Evolutionary conservation across 1,284 basidiomycete species (phyloP), one percentile per base, ranked within the genome.

Genomic region (Cryptococcus floricola): DNA sequence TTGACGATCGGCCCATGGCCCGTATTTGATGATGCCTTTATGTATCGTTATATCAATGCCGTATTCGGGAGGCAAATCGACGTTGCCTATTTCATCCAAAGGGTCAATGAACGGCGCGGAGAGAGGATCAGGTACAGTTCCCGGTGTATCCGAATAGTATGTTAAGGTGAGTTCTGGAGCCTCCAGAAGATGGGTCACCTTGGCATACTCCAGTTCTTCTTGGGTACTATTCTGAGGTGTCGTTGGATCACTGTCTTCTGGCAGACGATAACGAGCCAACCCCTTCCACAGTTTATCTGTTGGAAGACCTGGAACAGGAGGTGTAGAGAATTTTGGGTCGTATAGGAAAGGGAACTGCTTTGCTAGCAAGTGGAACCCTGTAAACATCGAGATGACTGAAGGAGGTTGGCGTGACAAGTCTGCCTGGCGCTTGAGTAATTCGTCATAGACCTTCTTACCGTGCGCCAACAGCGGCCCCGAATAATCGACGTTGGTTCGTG

Each of bases 1-100:
- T 75, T 94, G 92, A 28, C 91, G 82, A 76, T 97, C 93, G 19
- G 91, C 86, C 93, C 93, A 97, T 4, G 93, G 93, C 0, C 93
- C 93, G 69, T 96, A 96, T 37, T 85, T 84, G 43, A 95, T 64
- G 31, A 81, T 75, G 0, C 89, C 92, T 16, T 85, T 85, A 58
- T 84, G 80, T 10, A 95, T 78, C 18, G 85, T 81, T n/a, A 96
- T 63, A 65, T 96, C 89, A 34, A 95, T 78, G 4, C 91, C 91
- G 87, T 91, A 96, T 68, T 96, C 90, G 12, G 93, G 93, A n/a
- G 88, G 81, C 18, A 86, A 71, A 66, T 89, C 91, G 1, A 89
- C 87, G 67, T 95, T 95, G 1, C 89, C 91, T 49, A 92, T 81
- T 63, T 91, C 86, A 65, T 84, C 80, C n/a, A 58, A 60, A 14